Conservation (phyloP, 768 basidiomycete genomes). For the Lactifluus pinguis region DNA sequence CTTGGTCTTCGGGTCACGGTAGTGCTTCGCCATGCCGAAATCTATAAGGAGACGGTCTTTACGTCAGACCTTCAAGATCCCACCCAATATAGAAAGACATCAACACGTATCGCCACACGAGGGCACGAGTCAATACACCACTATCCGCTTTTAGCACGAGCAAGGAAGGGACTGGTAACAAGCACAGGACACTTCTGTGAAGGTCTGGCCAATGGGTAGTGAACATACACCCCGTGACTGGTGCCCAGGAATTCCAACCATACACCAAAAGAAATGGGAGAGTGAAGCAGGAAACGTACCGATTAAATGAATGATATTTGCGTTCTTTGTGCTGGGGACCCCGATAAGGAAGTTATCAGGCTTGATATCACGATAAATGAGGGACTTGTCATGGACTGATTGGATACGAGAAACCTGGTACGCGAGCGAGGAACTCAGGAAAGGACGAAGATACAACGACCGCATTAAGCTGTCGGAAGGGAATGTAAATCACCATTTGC, state of each 20-base stretch:
- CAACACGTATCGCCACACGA: not conserved
- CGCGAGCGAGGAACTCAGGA: constrained; percentile 8
- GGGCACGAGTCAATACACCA: not conserved
- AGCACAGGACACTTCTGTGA: not conserved
- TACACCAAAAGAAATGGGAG: not conserved
- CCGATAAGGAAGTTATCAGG: constrained; percentile 99
- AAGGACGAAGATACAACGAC: constrained; percentile 1
- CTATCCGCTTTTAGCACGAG: not conserved
- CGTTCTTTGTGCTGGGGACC: constrained; percentile 82
- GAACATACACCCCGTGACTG: not conserved
- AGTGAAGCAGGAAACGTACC: constrained; percentile 39
- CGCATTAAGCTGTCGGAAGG: constrained; percentile 1
- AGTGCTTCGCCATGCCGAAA: constrained; percentile 99
- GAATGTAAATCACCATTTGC: constrained; percentile 73
- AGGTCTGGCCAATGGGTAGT: not conserved
- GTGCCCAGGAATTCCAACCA: not conserved
- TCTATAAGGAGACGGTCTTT: constrained; percentile 39
- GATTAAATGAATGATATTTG: constrained; percentile 81
- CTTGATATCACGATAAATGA: constrained; percentile 98
- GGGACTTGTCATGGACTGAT: constrained; percentile 94
- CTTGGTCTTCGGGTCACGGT: constrained; percentile 95
- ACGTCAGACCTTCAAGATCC: constrained; percentile 9
- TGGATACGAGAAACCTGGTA: constrained; percentile 88
- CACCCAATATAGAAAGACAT: not conserved
- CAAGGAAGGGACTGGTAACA: not conserved